Conservation (phyloP, 2,329 filamentous ascomycete species). For the Coniochaeta hoffmannii region DNA sequence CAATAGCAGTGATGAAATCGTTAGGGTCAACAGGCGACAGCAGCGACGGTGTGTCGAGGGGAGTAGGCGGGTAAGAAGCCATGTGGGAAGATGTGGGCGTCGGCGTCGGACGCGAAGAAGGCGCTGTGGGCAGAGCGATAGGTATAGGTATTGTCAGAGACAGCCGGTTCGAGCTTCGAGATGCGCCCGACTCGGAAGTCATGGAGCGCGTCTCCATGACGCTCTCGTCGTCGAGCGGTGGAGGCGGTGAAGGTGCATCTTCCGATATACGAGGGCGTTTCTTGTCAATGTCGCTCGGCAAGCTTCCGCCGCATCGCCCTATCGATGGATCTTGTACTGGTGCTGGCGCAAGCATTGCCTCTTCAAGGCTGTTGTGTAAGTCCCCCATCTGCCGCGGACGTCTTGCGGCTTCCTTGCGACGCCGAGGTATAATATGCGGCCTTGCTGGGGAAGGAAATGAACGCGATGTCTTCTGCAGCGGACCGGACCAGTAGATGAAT, state of each 20-base stretch:
- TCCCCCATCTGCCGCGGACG: conserved; percentile 10
- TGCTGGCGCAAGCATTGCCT: conserved; percentile 10
- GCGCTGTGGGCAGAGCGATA: conserved; percentile 47
- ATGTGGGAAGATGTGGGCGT: conserved; percentile 34
- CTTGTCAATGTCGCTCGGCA: conserved; percentile 5
- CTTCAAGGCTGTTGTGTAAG: conserved; percentile 16
- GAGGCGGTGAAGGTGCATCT: conserved; percentile 27
- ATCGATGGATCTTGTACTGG: conserved; percentile 6
- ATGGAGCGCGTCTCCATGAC: conserved; percentile 34
- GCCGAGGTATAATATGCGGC: conserved; percentile 3
- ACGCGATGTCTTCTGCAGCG: conserved; percentile 14
- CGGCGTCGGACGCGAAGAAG: conserved; percentile 39
- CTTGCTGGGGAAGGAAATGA: conserved; percentile 6
- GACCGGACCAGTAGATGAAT: conserved; percentile 11
- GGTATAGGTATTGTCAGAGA: conserved; percentile 57
- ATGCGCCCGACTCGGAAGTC: conserved; percentile 45
- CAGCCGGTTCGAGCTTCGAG: conserved; percentile 48
- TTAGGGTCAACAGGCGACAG: conserved; percentile 46
- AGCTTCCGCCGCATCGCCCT: conserved; percentile 7
- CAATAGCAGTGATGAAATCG: conserved; percentile 80
- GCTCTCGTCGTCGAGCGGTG: conserved; percentile 23
- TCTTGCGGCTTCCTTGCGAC: conserved; percentile 5
- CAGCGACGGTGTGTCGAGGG: conserved; percentile 34
- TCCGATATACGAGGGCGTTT: conserved; percentile 22
- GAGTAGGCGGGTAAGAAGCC: conserved; percentile 41